Percentiles rank a stretch among this genome's conserved stretches.
phyloP scores from a whole-genome alignment of 2,329 filamentous ascomycete species.

The Zymoseptoria crescenta region DNA sequence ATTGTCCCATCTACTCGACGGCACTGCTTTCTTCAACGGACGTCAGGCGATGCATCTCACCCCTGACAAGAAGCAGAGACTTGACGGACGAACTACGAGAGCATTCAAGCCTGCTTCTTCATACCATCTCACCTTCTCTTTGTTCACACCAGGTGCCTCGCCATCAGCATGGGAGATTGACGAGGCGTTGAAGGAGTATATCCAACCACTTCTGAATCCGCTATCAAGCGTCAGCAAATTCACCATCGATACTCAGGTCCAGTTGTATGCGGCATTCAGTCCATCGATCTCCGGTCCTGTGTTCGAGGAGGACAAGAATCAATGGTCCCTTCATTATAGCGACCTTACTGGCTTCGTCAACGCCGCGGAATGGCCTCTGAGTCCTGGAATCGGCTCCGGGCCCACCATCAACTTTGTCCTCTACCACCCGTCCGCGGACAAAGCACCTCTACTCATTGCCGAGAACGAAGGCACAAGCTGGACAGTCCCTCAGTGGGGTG shows the following conservation, averaged over 20 bases:
- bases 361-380: constrained; percentile 93
- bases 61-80: constrained; percentile 31
- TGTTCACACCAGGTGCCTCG: constrained; percentile 71
- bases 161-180: constrained; percentile 93
- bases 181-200: constrained; percentile 67
- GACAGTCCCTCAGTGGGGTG: constrained; percentile 95
- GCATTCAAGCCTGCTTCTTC: constrained; percentile 87
- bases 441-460: constrained; percentile 53
- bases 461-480: constrained; percentile 64
- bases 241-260: constrained; percentile 90
- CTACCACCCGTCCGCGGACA: constrained; percentile 67
- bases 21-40: constrained; percentile 20
- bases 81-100: constrained; percentile 63
- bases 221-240: constrained; percentile 85
- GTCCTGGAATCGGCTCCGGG: constrained; percentile 83
- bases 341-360: constrained; percentile 94
- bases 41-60: constrained; percentile 26
- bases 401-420: constrained; percentile 95
- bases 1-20: constrained; percentile 41
- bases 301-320: constrained; percentile 45
- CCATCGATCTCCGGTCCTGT: constrained; percentile 53
- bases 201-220: constrained; percentile 71
- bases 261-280: constrained; percentile 72
- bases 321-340: constrained; percentile 68
- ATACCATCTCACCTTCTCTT: constrained; percentile 91